These are phyloP conservation scores for Delonix regia DNA, from an alignment of 306 rosid species.

Conservation along the genomic window DNA sequence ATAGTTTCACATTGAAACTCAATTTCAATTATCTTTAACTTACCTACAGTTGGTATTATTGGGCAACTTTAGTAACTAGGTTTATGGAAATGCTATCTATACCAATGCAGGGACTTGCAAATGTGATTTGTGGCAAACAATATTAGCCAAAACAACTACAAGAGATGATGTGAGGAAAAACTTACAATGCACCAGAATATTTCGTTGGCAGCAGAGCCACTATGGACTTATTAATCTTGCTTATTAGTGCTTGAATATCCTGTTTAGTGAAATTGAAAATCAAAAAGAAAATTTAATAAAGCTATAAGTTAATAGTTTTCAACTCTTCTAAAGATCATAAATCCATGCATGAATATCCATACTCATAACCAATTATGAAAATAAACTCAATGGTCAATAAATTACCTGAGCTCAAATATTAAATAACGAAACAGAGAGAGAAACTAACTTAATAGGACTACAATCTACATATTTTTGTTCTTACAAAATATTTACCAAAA, in stretches of 20 bases:
- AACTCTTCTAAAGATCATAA: conserved; percentile 5
- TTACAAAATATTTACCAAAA: too few relatives aligned
- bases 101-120: background rate
- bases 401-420: background rate
- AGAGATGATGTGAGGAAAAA: conserved; percentile 20
- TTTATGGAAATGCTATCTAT: conserved; percentile 13
- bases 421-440: conserved; percentile 1
- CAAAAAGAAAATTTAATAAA: conserved; percentile 21
- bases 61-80: conserved; percentile 19
- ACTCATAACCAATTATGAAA: background rate
- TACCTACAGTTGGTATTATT: conserved; percentile 11
- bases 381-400: background rate
- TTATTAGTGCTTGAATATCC: conserved; percentile 96
- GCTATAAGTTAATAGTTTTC: background rate
- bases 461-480: too few relatives aligned
- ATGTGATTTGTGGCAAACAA: conserved; percentile 19
- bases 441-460: conserved; percentile 16
- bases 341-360: conserved; percentile 1
- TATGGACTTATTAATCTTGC: conserved; percentile 90
- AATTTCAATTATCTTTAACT: conserved; percentile 21
- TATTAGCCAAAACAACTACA: conserved; percentile 25
- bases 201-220: conserved; percentile 96
- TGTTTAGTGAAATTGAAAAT: conserved; percentile 53
- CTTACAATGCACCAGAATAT: too few relatives aligned
- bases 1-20: conserved; percentile 20